Percentiles rank a stretch among this genome's conserved stretches.
Conservation (phyloP, 331 rosid species). For the Quercus lobata region DNA sequence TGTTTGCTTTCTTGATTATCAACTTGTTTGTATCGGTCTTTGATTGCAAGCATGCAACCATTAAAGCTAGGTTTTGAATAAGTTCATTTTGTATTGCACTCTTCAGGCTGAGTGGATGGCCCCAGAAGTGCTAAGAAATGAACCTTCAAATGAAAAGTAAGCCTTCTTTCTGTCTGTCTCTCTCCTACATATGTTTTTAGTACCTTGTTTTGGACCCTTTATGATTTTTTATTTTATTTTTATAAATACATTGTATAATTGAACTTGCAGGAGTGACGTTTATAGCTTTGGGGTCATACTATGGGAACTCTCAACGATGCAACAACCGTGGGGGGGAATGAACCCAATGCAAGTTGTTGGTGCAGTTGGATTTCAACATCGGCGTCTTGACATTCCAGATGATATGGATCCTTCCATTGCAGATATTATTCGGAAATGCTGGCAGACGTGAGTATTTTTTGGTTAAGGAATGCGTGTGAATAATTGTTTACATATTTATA, state of each 20-base stretch:
- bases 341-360: slow-evolving; percentile 99
- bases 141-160: slow-evolving; percentile 87
- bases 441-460: slow-evolving; percentile 84
- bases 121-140: slow-evolving; percentile 83
- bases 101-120: slow-evolving; percentile 98
- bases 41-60: slow-evolving; percentile 2
- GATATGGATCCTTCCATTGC: slow-evolving; percentile 69
- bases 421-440: slow-evolving; percentile 73
- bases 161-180: neutral
- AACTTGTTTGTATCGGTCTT: slow-evolving; percentile 4
- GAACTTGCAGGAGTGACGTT: slow-evolving; percentile 72
- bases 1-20: slow-evolving; percentile 9
- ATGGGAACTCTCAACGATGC: slow-evolving; percentile 93
- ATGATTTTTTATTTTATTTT: neutral
- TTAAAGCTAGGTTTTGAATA: slow-evolving; percentile 18
- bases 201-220: neutral
- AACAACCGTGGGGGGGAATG: slow-evolving; percentile 99
- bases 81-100: slow-evolving; percentile 12
- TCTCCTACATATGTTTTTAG: slow-evolving; percentile 1
- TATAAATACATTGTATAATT: slow-evolving; percentile 5
- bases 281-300: slow-evolving; percentile 90
- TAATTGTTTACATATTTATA: neutral
- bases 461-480: neutral
- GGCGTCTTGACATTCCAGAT: slow-evolving; percentile 94
- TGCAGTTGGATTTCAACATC: slow-evolving; percentile 98